Percentiles rank a stretch among this genome's conserved stretches.
These are phyloP conservation scores for Nematodospora valgi DNA, from an alignment of 805 yeast genomes.

Conservation along the genomic window DNA sequence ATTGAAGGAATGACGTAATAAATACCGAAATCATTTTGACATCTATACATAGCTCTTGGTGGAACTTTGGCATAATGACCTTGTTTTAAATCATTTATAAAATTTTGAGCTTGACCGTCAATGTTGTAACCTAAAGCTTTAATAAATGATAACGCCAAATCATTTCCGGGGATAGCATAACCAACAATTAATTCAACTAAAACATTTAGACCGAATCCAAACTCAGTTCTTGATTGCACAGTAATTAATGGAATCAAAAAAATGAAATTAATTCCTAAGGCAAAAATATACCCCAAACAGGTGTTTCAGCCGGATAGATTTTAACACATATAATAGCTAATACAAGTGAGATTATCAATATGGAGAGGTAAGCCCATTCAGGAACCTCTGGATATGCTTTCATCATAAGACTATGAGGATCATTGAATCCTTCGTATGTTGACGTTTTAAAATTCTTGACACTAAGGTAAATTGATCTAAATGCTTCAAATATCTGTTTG, in stretches of 20 bases:
- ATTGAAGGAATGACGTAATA: conserved; percentile 18
- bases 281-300: conserved; percentile 60
- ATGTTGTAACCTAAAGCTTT: conserved; percentile 25
- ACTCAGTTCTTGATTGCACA: conserved; percentile 47
- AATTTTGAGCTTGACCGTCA: conserved; percentile 29
- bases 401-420: conserved; percentile 31
- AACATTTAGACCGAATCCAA: conserved; percentile 46
- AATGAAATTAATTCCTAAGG: conserved; percentile 46
- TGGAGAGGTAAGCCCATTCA: conserved; percentile 26
- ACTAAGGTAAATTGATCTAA: conserved; percentile 8
- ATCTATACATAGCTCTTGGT: conserved; percentile 38
- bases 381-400: conserved; percentile 34
- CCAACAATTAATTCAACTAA: conserved; percentile 50
- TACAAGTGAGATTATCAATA: conserved; percentile 25
- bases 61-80: conserved; percentile 39
- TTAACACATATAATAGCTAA: conserved; percentile 28
- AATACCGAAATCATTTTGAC: conserved; percentile 22
- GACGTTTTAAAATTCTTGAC: conserved; percentile 12
- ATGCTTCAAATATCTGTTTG: conserved; percentile 13
- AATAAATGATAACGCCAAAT: conserved; percentile 18
- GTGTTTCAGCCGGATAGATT: conserved; percentile 43
- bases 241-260: conserved; percentile 53
- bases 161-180: conserved; percentile 25
- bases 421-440: conserved; percentile 16
- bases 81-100: conserved; percentile 27